Percentiles rank a stretch among this genome's conserved stretches.
These are phyloP conservation scores for Serendipita sp. DNA, from an alignment of 768 basidiomycete species.

Conservation along the genomic window DNA sequence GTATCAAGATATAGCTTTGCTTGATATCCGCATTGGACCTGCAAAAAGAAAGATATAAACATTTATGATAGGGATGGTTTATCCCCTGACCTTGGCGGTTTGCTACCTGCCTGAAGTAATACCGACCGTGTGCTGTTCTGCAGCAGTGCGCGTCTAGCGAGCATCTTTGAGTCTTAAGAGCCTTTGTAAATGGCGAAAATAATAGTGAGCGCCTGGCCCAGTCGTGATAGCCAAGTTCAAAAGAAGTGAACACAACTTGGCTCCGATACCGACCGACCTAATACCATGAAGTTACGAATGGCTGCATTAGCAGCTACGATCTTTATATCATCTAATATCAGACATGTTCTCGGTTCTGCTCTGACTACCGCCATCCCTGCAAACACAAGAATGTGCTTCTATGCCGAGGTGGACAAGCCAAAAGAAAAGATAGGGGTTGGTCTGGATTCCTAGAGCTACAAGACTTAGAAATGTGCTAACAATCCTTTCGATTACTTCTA, in stretches of 20 bases:
- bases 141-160: background rate
- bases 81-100: background rate
- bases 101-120: background rate
- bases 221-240: too few relatives aligned
- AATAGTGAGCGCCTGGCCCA: too few relatives aligned
- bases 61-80: background rate
- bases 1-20: constrained; percentile 4
- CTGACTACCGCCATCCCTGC: constrained; percentile 65
- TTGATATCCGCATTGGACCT: background rate
- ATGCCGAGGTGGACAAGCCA: constrained; percentile 88
- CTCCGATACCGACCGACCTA: background rate
- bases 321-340: background rate
- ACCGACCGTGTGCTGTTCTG: background rate
- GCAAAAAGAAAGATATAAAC: background rate
- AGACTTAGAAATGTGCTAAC: background rate
- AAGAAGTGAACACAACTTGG: background rate
- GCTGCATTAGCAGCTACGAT: background rate
- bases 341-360: constrained; percentile 33
- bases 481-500: constrained; percentile 22
- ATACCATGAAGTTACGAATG: constrained; percentile 1
- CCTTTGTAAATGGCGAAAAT: too few relatives aligned
- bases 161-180: background rate
- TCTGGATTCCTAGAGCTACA: constrained; percentile 12
- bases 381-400: constrained; percentile 82
- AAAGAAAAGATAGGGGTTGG: constrained; percentile 82